These are phyloP conservation scores for Solanum megistacrolobum DNA, from an alignment of 257 asterid species.

Conservation along the genomic window DNA sequence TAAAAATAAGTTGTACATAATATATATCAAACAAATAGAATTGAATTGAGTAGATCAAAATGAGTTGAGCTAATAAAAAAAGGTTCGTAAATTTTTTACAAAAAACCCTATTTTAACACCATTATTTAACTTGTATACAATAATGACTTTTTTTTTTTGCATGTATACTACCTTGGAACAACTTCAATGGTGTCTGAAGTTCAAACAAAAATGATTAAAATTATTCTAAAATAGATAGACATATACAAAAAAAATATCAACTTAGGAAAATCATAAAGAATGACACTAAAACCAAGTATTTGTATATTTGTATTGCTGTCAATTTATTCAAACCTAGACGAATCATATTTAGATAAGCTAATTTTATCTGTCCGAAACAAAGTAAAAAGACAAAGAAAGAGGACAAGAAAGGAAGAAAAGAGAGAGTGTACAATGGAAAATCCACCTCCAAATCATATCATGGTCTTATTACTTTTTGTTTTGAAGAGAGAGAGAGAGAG, in stretches of 20 bases:
- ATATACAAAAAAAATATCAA: background rate
- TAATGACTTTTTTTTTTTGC: too few relatives aligned
- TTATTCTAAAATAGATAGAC: background rate
- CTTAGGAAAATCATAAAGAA: background rate
- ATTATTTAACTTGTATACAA: background rate
- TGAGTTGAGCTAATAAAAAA: background rate
- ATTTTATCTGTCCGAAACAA: background rate
- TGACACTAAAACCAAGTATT: background rate
- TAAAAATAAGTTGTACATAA: background rate
- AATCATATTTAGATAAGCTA: background rate
- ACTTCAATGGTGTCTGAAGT: background rate
- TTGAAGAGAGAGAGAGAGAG: background rate
- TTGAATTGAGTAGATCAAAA: background rate
- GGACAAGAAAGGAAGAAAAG: background rate
- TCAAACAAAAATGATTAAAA: background rate
- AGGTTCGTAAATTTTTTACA: rapidly evolving
- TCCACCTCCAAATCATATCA: background rate
- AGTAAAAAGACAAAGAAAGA: background rate
- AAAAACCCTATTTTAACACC: background rate
- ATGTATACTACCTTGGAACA: background rate
- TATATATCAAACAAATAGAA: background rate
- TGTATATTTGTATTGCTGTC: background rate
- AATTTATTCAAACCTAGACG: rapidly evolving
- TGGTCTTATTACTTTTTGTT: background rate
- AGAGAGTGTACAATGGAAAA: background rate